Percentiles rank a stretch among this genome's conserved stretches.
phyloP scores from a whole-genome alignment of 768 basidiomycete species.

The Kwoniella sp. region DNA sequence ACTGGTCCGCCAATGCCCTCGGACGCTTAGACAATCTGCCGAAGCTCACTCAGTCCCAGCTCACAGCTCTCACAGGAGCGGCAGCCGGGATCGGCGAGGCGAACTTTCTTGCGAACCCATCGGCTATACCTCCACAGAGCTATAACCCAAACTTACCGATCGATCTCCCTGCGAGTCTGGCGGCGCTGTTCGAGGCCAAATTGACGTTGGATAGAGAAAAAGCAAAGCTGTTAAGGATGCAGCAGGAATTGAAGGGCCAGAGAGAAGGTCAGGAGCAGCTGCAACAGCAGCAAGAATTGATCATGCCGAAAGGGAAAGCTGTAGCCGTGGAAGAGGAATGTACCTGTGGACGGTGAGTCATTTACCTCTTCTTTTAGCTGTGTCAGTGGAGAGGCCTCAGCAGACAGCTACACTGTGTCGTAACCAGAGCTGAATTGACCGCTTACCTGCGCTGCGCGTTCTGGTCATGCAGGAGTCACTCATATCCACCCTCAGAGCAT shows the following conservation, averaged over 20 bases:
- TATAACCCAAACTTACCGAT: conserved; percentile 35
- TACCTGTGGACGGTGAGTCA: conserved; percentile 39
- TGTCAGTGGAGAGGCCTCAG: background rate
- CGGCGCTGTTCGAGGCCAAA: conserved; percentile 53
- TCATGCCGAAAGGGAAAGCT: conserved; percentile 14
- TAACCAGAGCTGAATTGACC: too few relatives aligned
- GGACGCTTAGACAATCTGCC: conserved; percentile 38
- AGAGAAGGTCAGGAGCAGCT: conserved; percentile 19
- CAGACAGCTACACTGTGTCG: too few relatives aligned
- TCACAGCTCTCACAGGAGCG: conserved; percentile 42
- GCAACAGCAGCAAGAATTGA: background rate
- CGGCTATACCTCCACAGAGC: conserved; percentile 12
- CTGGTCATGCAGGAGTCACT: conserved; percentile 17
- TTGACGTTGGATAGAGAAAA: conserved; percentile 52
- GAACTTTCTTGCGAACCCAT: conserved; percentile 17
- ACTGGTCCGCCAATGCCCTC: conserved; percentile 42
- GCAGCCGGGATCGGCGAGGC: conserved; percentile 38
- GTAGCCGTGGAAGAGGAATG: conserved; percentile 39
- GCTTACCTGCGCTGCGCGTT: too few relatives aligned
- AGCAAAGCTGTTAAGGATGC: conserved; percentile 51
- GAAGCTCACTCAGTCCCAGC: conserved; percentile 39
- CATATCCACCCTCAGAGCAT: conserved; percentile 32
- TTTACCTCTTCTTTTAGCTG: background rate
- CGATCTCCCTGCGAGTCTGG: conserved; percentile 49
- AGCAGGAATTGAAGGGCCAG: conserved; percentile 51